Conservation (phyloP, 1,284 basidiomycete genomes). For the Vanrija humicola region DNA sequence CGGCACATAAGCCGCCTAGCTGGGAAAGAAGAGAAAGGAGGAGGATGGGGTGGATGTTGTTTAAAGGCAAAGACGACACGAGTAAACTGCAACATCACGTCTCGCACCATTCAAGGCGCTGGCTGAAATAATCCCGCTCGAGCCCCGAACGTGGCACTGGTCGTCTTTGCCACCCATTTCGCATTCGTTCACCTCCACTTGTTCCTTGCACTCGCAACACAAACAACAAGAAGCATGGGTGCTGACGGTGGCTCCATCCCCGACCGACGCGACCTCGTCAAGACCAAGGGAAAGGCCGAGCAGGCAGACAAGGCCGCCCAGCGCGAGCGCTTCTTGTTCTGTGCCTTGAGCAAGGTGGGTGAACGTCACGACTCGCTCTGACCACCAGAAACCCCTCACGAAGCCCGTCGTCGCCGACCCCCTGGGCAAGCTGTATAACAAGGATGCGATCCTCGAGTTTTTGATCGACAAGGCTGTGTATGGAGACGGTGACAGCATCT, state of each 20-base stretch:
- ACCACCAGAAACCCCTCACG: constrained; percentile 64
- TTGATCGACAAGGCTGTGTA: constrained; percentile 69
- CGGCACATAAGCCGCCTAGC: constrained; percentile 3
- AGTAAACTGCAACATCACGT: neutral
- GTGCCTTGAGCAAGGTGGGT: constrained; percentile 83
- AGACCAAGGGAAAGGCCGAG: constrained; percentile 50
- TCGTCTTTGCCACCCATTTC: no score
- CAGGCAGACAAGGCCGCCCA: constrained; percentile 79
- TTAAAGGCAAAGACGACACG: neutral
- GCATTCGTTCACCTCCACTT: neutral
- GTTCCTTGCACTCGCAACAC: neutral
- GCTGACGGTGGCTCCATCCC: constrained; percentile 50
- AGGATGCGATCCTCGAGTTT: constrained; percentile 83
- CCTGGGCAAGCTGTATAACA: constrained; percentile 89
- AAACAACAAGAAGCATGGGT: constrained; percentile 31
- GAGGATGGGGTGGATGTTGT: neutral
- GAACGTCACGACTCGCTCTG: no score
- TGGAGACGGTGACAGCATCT: constrained; percentile 77
- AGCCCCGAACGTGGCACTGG: neutral
- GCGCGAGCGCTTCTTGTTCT: constrained; percentile 82
- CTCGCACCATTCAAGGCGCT: neutral
- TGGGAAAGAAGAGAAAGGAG: neutral
- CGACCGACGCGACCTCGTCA: constrained; percentile 48
- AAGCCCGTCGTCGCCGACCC: constrained; percentile 84
- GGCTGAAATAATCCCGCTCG: neutral